These are phyloP conservation scores for Dactylorhiza incarnata DNA, from an alignment of 106 monocot species.

Conservation along the genomic window DNA sequence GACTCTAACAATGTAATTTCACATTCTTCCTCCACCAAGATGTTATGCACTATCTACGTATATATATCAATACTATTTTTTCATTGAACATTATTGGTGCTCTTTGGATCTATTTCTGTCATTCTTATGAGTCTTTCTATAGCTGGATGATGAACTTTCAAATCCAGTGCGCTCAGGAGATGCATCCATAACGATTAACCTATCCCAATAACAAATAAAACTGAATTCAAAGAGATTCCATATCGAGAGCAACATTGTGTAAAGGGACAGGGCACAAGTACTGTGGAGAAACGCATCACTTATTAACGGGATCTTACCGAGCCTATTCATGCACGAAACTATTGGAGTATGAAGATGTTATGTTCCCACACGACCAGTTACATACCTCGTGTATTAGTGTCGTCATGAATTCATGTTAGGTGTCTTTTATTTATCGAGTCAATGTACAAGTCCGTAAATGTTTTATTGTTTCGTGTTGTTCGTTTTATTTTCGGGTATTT, in stretches of 20 bases:
- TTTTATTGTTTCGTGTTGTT: too few relatives aligned
- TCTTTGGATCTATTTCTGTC: neutral
- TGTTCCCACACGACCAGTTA: too few relatives aligned
- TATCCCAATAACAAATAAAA: neutral
- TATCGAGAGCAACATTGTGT: neutral
- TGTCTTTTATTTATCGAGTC: too few relatives aligned
- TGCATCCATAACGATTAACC: neutral
- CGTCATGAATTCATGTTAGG: too few relatives aligned
- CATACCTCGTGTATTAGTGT: too few relatives aligned
- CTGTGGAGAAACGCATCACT: neutral
- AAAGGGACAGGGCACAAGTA: neutral
- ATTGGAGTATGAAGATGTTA: neutral
- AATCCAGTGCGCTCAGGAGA: neutral
- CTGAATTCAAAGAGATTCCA: neutral
- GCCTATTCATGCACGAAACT: neutral
- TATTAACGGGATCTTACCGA: neutral
- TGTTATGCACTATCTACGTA: neutral
- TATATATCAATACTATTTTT: neutral
- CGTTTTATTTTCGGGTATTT: too few relatives aligned
- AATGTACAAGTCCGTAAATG: too few relatives aligned
- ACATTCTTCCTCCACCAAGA: neutral
- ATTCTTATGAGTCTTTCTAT: neutral
- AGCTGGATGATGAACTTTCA: neutral
- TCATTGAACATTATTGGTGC: neutral
- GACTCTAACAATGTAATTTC: neutral